Base-by-base conservation (phyloP, 2,329 filamentous ascomycete species). In the Trichoderma gracile region DNA sequence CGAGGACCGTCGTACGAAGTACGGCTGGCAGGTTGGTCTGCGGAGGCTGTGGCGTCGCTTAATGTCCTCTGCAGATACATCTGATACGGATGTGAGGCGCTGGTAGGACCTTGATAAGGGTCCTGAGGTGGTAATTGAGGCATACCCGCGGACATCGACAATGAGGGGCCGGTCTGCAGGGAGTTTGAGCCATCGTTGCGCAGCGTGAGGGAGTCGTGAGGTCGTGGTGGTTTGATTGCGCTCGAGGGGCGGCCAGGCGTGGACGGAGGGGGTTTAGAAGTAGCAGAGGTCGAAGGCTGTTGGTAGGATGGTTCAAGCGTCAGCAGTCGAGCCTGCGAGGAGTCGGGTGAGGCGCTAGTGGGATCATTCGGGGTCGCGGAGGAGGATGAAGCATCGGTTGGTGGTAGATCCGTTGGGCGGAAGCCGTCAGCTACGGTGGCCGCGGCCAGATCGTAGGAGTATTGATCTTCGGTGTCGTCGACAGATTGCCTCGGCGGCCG, bases 11-110 rank as follows among this genome's bases (percentile, higher is more conserved):
- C 49, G 27, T 52, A 52, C 27, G 49, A 52, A 52, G n/a, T 27
- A 19, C 73, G 73, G 45, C 70, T 67, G 5, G 70, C 67, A 17
- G 76, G 72, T 2, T 70, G 67, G 50, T 84, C 79, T 14, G 91
- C 93, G 8, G 90, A 88, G 15, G 87, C 85, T 21, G 91, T 92
- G n/a, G 86, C 84, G 43, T 89, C 79, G 72, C 91, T 93, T 25
- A 89, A 84, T 63, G 78, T 78, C 59, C 87, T 85, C 73, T 96
- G 92, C 7, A 89, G 86, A 75, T 96, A 96, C 86, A 94, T 89
- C 69, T 86, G 86, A 74, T 96, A 96, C 0, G 92, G 91, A 75
- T 95, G 90, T 60, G 91, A 95, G 19, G 92, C 92, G 3, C 88
- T 89, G 3, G 84, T 86, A 1, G 87, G 85, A 7, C 88, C 89